phyloP scores from a whole-genome alignment of 2,329 filamentous ascomycete species.

The Alternaria ventricosa region DNA sequence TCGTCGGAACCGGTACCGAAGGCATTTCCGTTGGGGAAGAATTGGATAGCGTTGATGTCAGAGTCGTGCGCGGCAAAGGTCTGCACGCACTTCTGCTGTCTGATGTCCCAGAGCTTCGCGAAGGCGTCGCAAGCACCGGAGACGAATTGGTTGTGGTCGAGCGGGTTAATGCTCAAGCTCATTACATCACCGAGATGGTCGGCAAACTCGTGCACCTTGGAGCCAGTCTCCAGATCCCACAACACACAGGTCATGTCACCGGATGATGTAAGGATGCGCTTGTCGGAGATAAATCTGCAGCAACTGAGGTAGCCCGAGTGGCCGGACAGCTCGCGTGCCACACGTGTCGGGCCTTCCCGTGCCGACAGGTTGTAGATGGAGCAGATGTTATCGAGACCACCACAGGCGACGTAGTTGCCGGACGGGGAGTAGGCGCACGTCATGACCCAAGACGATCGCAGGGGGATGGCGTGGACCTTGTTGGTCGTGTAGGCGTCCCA shows the following conservation, averaged over 20 bases:
- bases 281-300: constrained; percentile 98
- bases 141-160: constrained; percentile 98
- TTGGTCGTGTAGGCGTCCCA: constrained; percentile 99
- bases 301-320: constrained; percentile 97
- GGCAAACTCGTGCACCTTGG: constrained; percentile 96
- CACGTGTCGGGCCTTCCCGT: constrained; percentile 94
- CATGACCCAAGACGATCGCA: constrained; percentile 99
- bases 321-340: constrained; percentile 92
- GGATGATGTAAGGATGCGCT: constrained; percentile 95
- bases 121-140: constrained; percentile 99
- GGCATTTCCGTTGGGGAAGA: constrained; percentile 98
- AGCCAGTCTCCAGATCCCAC: constrained; percentile 98
- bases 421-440: constrained; percentile 98
- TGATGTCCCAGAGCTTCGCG: constrained; percentile 98
- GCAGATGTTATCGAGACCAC: constrained; percentile 99
- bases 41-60: constrained; percentile 99
- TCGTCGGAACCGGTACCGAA: constrained; percentile 98
- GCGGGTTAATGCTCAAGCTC: constrained; percentile 99
- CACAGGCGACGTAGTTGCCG: constrained; percentile 97
- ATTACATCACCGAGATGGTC: constrained; percentile 99
- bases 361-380: constrained; percentile 99
- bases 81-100: constrained; percentile 96
- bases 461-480: constrained; percentile 97
- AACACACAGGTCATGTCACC: constrained; percentile 99
- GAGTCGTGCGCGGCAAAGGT: constrained; percentile 98